A percentile compares a stretch with the other conserved stretches of the same genome.
These are phyloP conservation scores for Leavenworthia alabamica DNA, from an alignment of 345 rosid genomes.

Conservation along the genomic window DNA sequence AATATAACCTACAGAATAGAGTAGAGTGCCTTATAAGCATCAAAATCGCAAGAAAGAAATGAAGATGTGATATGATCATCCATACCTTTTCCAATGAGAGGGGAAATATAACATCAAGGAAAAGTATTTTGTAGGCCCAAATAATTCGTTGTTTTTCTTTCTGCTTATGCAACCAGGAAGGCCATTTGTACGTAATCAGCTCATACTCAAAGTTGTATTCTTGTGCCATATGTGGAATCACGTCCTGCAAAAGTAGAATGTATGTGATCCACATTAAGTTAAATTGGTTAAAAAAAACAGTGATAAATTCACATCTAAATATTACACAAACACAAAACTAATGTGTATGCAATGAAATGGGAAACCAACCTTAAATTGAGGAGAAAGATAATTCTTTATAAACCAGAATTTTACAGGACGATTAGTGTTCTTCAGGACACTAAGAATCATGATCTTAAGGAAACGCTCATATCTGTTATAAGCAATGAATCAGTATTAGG, in stretches of 20 bases:
- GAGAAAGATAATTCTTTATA: slow-evolving; percentile 97
- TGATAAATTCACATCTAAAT: neutral
- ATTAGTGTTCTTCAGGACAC: slow-evolving; percentile 80
- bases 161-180: slow-evolving; percentile 98
- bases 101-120: slow-evolving; percentile 97
- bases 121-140: slow-evolving; percentile 97
- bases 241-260: slow-evolving; percentile 54
- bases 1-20: slow-evolving; percentile 67
- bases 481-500: slow-evolving; percentile 9
- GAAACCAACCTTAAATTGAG: slow-evolving; percentile 81
- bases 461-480: slow-evolving; percentile 88
- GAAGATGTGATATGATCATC: slow-evolving; percentile 7
- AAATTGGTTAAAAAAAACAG: neutral
- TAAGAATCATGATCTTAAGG: slow-evolving; percentile 92
- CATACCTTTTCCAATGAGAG: slow-evolving; percentile 88
- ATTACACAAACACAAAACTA: neutral
- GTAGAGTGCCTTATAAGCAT: slow-evolving; percentile 12
- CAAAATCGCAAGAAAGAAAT: neutral
- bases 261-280: neutral
- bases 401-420: slow-evolving; percentile 99
- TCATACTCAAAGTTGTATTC: slow-evolving; percentile 91
- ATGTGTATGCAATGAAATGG: neutral
- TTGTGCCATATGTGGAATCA: slow-evolving; percentile 90
- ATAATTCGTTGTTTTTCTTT: slow-evolving; percentile 96
- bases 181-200: slow-evolving; percentile 96